Evolutionary conservation across 176 grass and related monocot species (phyloP), one percentile per base, ranked within the genome.

Genomic region (Miscanthus lutarioriparius): DNA sequence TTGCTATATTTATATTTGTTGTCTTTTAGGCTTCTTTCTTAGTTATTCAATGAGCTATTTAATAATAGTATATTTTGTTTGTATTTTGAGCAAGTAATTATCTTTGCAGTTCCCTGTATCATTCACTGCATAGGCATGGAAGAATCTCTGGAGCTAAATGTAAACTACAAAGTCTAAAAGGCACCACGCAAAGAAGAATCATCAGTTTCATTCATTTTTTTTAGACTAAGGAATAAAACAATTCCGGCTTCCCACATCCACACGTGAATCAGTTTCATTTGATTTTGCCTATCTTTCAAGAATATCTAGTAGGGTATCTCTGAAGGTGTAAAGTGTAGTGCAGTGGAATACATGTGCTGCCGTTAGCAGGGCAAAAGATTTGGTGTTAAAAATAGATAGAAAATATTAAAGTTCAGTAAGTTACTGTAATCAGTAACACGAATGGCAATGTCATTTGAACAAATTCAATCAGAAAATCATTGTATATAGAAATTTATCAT

Each of bases 291-390:
- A 62, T 82, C 51, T 3, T 43, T 25, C 64, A 13, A 43, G n/a
- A 36, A 63, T 16, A 48, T 39, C 32, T 27, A 70, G 37, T 23
- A 36, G 14, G 63, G 75, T 25, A 19, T 63, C 75, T 71, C 65
- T 36, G 66, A 72, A 63, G 66, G 14, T 19, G 75, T 56, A 72
- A 73, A 86, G 51, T 49, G 20, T 59, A 62, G 23, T 19, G 47
- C 51, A 80, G 56, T 27, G 54, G 62, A 56, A 25, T 63, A 76
- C 32, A 85, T 53, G 45, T 72, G 66, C 54, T 15, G 71, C 72
- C 14, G 39, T 66, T 0, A 77, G 56, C 35, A 82, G 72, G 78
- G 61, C 39, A 85, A 33, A 30, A 20, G 56, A 86, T 72, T 82
- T 86, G 35, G 39, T 72, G 33, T 66, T 10, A 84, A 79, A 80